Evolutionary conservation across 78 protist genomes (phyloP), one percentile per base, ranked within the genome.

Genomic region (Fonticula alba): DNA sequence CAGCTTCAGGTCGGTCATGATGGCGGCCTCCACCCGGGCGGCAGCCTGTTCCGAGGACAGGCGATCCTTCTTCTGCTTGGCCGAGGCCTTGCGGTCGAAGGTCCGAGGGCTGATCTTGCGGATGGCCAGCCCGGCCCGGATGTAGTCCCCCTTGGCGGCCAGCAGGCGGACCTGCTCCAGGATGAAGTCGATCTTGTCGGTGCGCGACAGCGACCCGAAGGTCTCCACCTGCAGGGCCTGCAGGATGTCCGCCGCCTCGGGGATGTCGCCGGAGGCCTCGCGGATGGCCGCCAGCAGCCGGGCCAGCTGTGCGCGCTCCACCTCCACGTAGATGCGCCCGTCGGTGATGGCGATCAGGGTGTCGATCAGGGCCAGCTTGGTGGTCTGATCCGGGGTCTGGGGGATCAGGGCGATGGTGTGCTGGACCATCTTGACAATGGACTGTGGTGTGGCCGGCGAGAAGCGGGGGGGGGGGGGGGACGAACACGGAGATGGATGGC

Each of bases 181-280:
- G 14, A 76, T 53, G 56, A 70, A 76, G 19, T 69, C 76, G 27
- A 51, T 33, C 73, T 76, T 76, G 43, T 76, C 81, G 29, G 43
- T 35, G 27, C 29, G 27, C 40, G 64, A 75, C 81, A 76, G 69
- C 29, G 69, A 40, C 26, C 81, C 81, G 33, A 64, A 62, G 31
- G 81, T 76, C 73, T 76, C 81, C 2, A 76, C 76, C 65, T 74
- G 73, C 62, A 73, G 32, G 26, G 72, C 79, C 46, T 62, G 72
- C 57, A 78, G 56, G 10, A 64, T 31, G 26, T 71, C 59, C 14
- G 73, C 50, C 24, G 82, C 82, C 62, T 57, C 75, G 11, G 17
- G 35, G 15, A 78, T 11, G 5, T 78, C 22, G 38, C 78, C 82
- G 46, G 41, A 59, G 7, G 38, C 55, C 58, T 78, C 82, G 4